Conservation (phyloP, 345 rosid genomes). For the Limnanthes douglasii region DNA sequence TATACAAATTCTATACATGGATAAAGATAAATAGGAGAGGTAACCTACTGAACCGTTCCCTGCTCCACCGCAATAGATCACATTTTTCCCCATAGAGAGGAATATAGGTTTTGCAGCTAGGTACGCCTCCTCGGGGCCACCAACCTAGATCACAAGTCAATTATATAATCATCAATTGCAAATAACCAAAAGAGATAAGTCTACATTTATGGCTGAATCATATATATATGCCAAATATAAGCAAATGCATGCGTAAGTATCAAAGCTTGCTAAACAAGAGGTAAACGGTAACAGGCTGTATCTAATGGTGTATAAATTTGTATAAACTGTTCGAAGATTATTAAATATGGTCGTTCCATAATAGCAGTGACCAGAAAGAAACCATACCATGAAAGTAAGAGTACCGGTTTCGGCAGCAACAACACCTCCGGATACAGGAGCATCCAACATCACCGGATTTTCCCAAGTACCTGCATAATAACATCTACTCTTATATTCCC, state of each 20-base stretch:
- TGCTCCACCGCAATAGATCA: constrained; percentile 81
- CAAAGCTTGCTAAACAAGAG: too few relatives aligned
- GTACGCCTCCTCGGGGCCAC: constrained; percentile 72
- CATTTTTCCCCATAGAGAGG: constrained; percentile 62
- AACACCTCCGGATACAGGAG: constrained; percentile 97
- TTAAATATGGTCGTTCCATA: neutral
- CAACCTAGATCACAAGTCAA: constrained; percentile 42
- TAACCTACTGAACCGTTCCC: constrained; percentile 91
- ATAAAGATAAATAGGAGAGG: neutral
- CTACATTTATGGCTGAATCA: too few relatives aligned
- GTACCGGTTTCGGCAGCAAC: constrained; percentile 82
- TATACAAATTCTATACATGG: too few relatives aligned
- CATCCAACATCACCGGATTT: constrained; percentile 84
- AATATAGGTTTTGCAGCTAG: constrained; percentile 53
- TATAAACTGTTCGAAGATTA: too few relatives aligned
- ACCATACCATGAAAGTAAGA: constrained; percentile 78
- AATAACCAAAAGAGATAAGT: too few relatives aligned
- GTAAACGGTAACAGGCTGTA: too few relatives aligned
- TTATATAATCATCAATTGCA: neutral
- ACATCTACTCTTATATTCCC: constrained; percentile 2
- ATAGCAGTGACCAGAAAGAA: constrained; percentile 4
- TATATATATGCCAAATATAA: too few relatives aligned
- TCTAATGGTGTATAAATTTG: too few relatives aligned
- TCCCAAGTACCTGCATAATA: constrained; percentile 31
- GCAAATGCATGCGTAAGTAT: too few relatives aligned